These are phyloP conservation scores for Podila verticillata DNA, from an alignment of 192 early-diverging fungal genomes.

Conservation along the genomic window DNA sequence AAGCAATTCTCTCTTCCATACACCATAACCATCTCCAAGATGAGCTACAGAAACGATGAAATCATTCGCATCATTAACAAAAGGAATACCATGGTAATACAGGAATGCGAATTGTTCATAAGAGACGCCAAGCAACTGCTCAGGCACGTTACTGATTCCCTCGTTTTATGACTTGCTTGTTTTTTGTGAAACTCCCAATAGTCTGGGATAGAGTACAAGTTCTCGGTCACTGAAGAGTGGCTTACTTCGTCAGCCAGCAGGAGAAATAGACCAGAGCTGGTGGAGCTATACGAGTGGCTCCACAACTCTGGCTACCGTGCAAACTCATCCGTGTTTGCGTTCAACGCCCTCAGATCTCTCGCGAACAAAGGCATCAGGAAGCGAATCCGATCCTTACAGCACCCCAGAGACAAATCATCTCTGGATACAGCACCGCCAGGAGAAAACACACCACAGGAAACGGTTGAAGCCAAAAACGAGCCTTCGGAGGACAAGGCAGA, in stretches of 20 bases:
- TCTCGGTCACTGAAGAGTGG: slow-evolving; percentile 33
- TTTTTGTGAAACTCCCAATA: not conserved
- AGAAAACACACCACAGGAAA: not conserved
- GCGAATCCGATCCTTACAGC: slow-evolving; percentile 4
- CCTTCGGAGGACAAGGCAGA: not conserved
- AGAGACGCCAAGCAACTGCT: too few species aligned
- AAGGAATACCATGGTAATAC: slow-evolving; percentile 19
- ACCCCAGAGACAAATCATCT: not conserved
- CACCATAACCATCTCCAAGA: not conserved
- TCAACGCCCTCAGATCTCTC: not conserved
- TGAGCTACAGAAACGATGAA: slow-evolving; percentile 5
- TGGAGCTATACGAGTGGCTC: slow-evolving; percentile 49
- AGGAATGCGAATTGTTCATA: not conserved
- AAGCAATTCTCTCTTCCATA: too few species aligned
- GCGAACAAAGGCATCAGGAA: slow-evolving; percentile 13
- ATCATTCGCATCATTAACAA: slow-evolving; percentile 31
- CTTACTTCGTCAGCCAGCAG: slow-evolving; percentile 27
- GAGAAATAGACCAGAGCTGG: slow-evolving; percentile 33
- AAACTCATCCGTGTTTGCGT: slow-evolving; percentile 6
- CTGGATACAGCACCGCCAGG: not conserved
- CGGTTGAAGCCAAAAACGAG: too few species aligned
- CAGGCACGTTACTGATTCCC: too few species aligned
- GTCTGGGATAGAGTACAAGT: slow-evolving; percentile 39
- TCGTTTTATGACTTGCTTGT: not conserved
- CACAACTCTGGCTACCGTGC: slow-evolving; percentile 31